Percentiles rank a stretch among this genome's conserved stretches.
Evolutionary conservation across 139 green algal genomes (phyloP).

Genomic region (Ostreobium quekettii): DNA sequence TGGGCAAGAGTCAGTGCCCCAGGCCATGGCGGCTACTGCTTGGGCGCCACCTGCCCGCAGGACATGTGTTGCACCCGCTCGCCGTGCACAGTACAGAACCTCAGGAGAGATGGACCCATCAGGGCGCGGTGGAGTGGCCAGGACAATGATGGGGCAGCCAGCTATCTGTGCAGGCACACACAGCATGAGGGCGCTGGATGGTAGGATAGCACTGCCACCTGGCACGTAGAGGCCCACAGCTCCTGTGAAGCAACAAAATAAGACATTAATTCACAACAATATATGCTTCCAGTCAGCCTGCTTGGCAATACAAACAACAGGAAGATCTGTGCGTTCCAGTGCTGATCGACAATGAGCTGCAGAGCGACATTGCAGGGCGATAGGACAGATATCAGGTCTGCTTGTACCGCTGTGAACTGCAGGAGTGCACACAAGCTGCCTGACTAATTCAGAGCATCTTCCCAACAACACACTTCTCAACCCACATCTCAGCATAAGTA

Average conservation of each 20-base stretch:
- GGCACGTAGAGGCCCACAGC: conserved; percentile 94
- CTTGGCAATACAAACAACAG: neutral
- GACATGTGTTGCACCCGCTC: conserved; percentile 92
- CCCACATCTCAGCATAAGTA: no score
- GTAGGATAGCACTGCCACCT: conserved; percentile 92
- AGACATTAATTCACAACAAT: neutral
- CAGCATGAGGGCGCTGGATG: conserved; percentile 91
- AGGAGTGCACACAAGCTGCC: no score
- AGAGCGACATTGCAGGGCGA: no score
- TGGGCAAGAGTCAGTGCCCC: conserved; percentile 82
- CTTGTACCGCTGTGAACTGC: no score
- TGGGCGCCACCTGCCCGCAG: conserved; percentile 89
- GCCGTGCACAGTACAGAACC: conserved; percentile 93
- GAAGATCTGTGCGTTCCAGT: neutral
- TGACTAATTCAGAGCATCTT: no score
- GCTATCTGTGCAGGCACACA: conserved; percentile 79
- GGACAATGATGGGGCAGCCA: conserved; percentile 86
- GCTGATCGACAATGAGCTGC: no score
- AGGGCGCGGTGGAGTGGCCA: conserved; percentile 83
- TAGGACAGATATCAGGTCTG: no score
- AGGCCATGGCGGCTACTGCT: conserved; percentile 93
- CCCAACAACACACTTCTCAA: no score
- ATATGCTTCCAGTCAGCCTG: neutral
- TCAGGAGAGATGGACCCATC: conserved; percentile 49
- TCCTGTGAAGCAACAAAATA: conserved; percentile 18